Conservation (phyloP, 768 basidiomycete genomes). For the Lactarius quietus region DNA sequence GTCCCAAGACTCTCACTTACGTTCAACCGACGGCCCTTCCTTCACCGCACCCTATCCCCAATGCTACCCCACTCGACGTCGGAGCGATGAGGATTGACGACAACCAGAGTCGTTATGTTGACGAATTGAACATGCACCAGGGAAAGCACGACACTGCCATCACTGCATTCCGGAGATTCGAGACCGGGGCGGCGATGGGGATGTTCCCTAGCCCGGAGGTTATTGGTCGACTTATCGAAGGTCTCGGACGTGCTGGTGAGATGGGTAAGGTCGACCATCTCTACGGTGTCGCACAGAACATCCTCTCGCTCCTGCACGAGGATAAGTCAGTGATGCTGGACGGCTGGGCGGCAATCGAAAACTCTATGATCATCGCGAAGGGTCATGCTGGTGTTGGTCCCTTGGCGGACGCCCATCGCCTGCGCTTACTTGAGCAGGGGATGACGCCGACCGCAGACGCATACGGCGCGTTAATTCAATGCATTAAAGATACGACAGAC, state of each 20-base stretch:
- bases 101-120: conserved; percentile 33
- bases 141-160: conserved; percentile 30
- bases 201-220: conserved; percentile 49
- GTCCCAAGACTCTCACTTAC: not conserved
- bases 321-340: conserved; percentile 47
- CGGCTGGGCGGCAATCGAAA: conserved; percentile 78
- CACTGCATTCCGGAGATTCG: conserved; percentile 49
- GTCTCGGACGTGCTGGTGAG: conserved; percentile 60
- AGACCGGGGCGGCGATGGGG: conserved; percentile 41
- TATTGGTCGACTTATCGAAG: conserved; percentile 62
- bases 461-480: conserved; percentile 85
- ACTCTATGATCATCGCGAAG: conserved; percentile 83
- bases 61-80: not conserved
- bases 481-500: conserved; percentile 92
- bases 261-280: conserved; percentile 58
- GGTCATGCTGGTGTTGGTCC: conserved; percentile 80
- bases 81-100: conserved; percentile 29
- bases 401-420: conserved; percentile 75
- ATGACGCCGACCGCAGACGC: conserved; percentile 82
- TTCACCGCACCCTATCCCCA: conserved; percentile 5
- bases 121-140: conserved; percentile 28
- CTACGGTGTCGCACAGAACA: conserved; percentile 64
- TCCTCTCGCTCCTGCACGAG: conserved; percentile 46
- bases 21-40: conserved; percentile 18
- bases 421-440: conserved; percentile 71